Evolutionary conservation across 2,329 filamentous ascomycete genomes (phyloP).

Genomic region (Exophiala xenobiotica): DNA sequence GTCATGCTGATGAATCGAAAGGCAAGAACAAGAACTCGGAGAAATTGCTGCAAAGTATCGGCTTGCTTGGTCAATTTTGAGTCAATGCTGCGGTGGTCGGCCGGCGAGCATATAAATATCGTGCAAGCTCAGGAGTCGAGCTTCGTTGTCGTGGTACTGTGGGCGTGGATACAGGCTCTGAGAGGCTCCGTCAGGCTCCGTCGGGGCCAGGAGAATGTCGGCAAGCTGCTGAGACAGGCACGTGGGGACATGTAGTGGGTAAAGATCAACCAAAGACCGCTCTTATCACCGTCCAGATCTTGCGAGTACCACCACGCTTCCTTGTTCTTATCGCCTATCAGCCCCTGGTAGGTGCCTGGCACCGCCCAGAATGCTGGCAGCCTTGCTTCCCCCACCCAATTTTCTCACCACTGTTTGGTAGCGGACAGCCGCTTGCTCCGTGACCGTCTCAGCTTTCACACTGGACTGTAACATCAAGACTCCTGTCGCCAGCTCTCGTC

Average conservation of each 20-base stretch:
- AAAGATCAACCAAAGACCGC: constrained; percentile 8
- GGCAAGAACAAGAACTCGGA: not conserved
- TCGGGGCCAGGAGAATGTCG: constrained; percentile 3
- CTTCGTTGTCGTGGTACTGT: not conserved
- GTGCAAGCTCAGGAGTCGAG: not conserved
- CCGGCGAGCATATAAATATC: constrained; percentile 1
- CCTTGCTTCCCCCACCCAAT: constrained; percentile 7
- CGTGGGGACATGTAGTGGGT: constrained; percentile 18
- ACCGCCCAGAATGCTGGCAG: constrained; percentile 2
- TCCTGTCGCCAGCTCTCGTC: constrained; percentile 27
- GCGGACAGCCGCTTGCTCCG: constrained; percentile 20
- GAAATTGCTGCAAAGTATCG: too few species aligned
- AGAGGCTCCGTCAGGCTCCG: not conserved
- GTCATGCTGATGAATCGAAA: not conserved
- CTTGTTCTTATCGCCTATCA: constrained; percentile 4
- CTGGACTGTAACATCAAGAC: constrained; percentile 19
- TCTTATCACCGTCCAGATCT: constrained; percentile 5
- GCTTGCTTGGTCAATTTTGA: too few species aligned
- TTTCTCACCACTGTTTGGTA: constrained; percentile 24
- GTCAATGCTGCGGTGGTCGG: not conserved
- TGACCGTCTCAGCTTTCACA: constrained; percentile 26
- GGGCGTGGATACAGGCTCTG: not conserved
- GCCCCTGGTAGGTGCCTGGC: constrained; percentile 12
- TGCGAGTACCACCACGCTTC: not conserved
- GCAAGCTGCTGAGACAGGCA: constrained; percentile 20